Evolutionary conservation across 2,329 filamentous ascomycete species (phyloP).

Genomic region (Colletotrichum sublineola): DNA sequence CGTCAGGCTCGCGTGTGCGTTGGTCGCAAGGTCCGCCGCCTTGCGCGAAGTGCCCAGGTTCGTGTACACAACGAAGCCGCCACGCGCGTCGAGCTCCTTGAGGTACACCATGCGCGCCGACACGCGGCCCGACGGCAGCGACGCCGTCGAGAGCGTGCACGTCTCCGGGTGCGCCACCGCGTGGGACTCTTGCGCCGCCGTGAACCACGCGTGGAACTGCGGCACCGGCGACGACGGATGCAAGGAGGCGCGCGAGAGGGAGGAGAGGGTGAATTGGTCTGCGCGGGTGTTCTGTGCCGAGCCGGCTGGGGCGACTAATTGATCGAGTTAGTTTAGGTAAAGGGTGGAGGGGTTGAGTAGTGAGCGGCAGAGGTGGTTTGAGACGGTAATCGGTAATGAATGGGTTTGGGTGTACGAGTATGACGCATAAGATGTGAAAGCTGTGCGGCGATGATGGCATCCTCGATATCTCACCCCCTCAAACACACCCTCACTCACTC

Average conservation of each 20-base stretch:
- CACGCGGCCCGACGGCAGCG: constrained; percentile 85
- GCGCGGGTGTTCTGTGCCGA: constrained; percentile 72
- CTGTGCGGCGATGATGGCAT: background rate
- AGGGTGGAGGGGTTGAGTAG: constrained; percentile 11
- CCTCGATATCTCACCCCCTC: background rate
- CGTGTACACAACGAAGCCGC: constrained; percentile 91
- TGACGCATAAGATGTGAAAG: background rate
- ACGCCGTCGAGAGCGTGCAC: constrained; percentile 86
- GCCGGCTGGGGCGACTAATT: constrained; percentile 74
- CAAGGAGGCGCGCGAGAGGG: constrained; percentile 73
- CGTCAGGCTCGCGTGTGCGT: constrained; percentile 83
- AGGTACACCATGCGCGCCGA: constrained; percentile 91
- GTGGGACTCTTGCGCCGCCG: constrained; percentile 68
- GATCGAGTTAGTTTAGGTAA: background rate
- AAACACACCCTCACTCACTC: background rate
- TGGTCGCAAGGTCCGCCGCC: constrained; percentile 76
- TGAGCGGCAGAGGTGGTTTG: background rate
- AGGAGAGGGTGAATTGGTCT: constrained; percentile 78
- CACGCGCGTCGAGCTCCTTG: constrained; percentile 85
- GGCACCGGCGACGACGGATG: constrained; percentile 73
- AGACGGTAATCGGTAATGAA: background rate
- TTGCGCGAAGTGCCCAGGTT: constrained; percentile 87
- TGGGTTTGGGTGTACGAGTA: constrained; percentile 11
- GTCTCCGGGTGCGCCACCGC: constrained; percentile 84
- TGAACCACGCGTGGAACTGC: constrained; percentile 95